Evolutionary conservation across 306 rosid species (phyloP).

Genomic region (Citrullus colocynthis): DNA sequence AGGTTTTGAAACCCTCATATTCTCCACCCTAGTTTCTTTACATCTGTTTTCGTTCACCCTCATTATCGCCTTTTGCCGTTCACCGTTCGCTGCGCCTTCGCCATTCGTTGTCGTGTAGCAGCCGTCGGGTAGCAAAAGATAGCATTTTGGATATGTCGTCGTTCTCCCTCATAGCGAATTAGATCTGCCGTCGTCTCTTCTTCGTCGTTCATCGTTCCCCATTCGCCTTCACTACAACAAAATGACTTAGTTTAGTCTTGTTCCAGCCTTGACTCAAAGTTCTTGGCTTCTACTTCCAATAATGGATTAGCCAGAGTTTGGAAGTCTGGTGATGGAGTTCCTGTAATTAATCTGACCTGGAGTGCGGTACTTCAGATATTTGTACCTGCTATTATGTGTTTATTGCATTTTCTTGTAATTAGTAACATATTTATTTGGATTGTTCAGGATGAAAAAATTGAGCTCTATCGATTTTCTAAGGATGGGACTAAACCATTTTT

Average conservation of each 20-base stretch:
- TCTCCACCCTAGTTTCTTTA: too few relatives aligned
- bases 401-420: constrained; percentile 4
- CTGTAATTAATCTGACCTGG: constrained; percentile 62
- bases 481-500: constrained; percentile 92
- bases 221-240: too few relatives aligned
- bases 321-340: constrained; percentile 81
- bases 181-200: too few relatives aligned
- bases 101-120: too few relatives aligned
- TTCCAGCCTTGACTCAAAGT: constrained; percentile 75
- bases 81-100: too few relatives aligned
- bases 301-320: constrained; percentile 88
- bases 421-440: constrained; percentile 1
- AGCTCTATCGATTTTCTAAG: constrained; percentile 84
- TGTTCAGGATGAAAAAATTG: constrained; percentile 75
- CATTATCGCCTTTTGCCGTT: too few relatives aligned
- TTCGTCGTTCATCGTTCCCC: too few relatives aligned
- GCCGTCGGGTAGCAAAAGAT: too few relatives aligned
- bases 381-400: background rate
- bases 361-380: constrained; percentile 34
- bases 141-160: too few relatives aligned
- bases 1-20: too few relatives aligned
- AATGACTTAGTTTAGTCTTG: constrained; percentile 9
- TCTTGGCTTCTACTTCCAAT: constrained; percentile 75
- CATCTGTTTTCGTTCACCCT: too few relatives aligned
- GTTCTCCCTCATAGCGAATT: too few relatives aligned